Evolutionary conservation across 1,284 basidiomycete species (phyloP).

Genomic region (Puccinia coronata): DNA sequence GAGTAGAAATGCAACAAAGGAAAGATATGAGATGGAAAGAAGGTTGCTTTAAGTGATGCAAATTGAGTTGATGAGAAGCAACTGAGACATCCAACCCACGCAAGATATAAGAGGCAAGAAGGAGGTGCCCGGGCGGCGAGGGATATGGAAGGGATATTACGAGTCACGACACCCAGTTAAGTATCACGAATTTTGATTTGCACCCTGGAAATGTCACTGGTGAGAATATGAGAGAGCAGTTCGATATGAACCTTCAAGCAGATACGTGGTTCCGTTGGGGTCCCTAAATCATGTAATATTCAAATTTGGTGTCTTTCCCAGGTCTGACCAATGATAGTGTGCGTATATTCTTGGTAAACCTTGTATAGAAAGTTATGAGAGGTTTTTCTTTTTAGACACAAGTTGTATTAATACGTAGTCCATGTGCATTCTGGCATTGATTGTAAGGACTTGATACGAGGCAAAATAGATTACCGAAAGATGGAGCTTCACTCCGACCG

Average conservation of each 20-base stretch:
- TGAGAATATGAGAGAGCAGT: background rate
- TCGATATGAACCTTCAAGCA: background rate
- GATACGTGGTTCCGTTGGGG: background rate
- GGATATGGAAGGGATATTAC: background rate
- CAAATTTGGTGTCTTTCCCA: no score
- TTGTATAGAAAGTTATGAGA: no score
- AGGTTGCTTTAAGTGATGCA: constrained; percentile 7
- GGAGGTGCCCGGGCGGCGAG: background rate
- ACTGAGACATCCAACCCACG: background rate
- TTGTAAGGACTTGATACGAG: background rate
- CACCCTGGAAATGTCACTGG: background rate
- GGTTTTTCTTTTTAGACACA: no score
- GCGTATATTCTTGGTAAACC: no score
- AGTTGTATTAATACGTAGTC: no score
- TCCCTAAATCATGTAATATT: background rate
- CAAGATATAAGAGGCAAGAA: background rate
- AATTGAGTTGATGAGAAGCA: background rate
- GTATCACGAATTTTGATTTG: background rate
- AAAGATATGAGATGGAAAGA: background rate
- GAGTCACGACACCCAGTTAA: background rate
- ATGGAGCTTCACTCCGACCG: background rate
- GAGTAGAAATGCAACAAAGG: background rate
- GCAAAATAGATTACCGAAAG: background rate
- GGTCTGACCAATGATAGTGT: no score
- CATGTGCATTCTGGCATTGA: no score